Percentiles rank a stretch among this genome's conserved stretches.
phyloP scores from a whole-genome alignment of 2,329 filamentous ascomycete species.

The Coniochaeta pulveracea region DNA sequence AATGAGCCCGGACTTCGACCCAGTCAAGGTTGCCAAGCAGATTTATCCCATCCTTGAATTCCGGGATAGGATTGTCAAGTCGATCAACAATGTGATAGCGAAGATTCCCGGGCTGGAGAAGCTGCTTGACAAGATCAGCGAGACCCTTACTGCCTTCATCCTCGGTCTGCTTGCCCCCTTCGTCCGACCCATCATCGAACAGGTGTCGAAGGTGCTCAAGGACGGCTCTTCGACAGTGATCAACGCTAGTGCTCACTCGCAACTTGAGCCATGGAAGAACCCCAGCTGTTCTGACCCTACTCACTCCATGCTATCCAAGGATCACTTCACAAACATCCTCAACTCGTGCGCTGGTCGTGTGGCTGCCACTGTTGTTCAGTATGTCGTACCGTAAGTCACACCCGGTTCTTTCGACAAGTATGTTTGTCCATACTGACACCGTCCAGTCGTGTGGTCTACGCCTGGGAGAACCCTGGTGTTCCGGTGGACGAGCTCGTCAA shows the following conservation, averaged over 20 bases:
- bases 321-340: constrained; percentile 71
- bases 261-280: constrained; percentile 73
- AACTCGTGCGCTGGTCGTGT: constrained; percentile 69
- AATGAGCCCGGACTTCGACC: constrained; percentile 67
- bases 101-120: constrained; percentile 87
- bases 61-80: constrained; percentile 84
- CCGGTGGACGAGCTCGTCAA: constrained; percentile 73
- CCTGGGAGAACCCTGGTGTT: constrained; percentile 81
- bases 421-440: neutral
- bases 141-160: constrained; percentile 85
- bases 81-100: constrained; percentile 73
- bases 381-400: constrained; percentile 59
- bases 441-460: constrained; percentile 65
- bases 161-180: constrained; percentile 86
- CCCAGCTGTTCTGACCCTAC: constrained; percentile 66
- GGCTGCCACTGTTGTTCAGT: constrained; percentile 68
- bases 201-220: constrained; percentile 76
- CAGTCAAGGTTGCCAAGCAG: constrained; percentile 61
- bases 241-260: constrained; percentile 57
- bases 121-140: constrained; percentile 86
- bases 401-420: neutral
- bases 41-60: constrained; percentile 95
- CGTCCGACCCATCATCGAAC: constrained; percentile 80
- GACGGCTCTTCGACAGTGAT: constrained; percentile 67
- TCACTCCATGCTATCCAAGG: constrained; percentile 74